Percentiles rank a stretch among this genome's conserved stretches.
These are phyloP conservation scores for Hysterium pulicare DNA, from an alignment of 2,329 filamentous ascomycete species.

Conservation along the genomic window DNA sequence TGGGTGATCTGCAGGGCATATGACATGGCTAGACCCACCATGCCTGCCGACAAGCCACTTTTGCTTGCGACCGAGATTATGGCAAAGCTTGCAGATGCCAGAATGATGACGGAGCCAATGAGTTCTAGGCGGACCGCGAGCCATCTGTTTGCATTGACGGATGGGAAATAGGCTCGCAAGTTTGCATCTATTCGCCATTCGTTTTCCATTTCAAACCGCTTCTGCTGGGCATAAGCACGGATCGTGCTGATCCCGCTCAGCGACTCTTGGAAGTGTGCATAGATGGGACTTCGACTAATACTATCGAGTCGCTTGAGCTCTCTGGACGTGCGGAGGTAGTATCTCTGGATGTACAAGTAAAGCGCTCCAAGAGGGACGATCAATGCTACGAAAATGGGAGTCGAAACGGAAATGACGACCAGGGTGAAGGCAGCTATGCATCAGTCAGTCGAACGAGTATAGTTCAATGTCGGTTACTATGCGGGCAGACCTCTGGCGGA, in stretches of 20 bases:
- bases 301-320: constrained; percentile 96
- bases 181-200: constrained; percentile 98
- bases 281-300: constrained; percentile 92
- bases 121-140: constrained; percentile 92
- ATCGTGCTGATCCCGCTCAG: constrained; percentile 93
- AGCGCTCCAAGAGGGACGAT: constrained; percentile 77
- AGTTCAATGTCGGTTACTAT: constrained; percentile 5
- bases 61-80: constrained; percentile 74
- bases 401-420: constrained; percentile 75
- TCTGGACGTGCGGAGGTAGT: constrained; percentile 92
- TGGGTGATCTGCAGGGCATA: constrained; percentile 96
- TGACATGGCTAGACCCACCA: constrained; percentile 92
- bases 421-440: constrained; percentile 68
- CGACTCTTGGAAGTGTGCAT: constrained; percentile 97
- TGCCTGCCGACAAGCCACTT: constrained; percentile 63
- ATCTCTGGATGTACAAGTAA: constrained; percentile 92
- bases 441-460: constrained; percentile 18
- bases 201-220: constrained; percentile 85
- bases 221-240: constrained; percentile 85
- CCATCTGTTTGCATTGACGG: constrained; percentile 87
- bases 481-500: constrained; percentile 45
- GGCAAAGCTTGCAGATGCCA: constrained; percentile 77
- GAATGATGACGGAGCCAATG: constrained; percentile 89
- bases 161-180: constrained; percentile 89
- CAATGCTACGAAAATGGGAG: constrained; percentile 74